Evolutionary conservation across 1,284 basidiomycete genomes (phyloP), one percentile per base, ranked within the genome.

Genomic region (Ceratobasidium sp.): DNA sequence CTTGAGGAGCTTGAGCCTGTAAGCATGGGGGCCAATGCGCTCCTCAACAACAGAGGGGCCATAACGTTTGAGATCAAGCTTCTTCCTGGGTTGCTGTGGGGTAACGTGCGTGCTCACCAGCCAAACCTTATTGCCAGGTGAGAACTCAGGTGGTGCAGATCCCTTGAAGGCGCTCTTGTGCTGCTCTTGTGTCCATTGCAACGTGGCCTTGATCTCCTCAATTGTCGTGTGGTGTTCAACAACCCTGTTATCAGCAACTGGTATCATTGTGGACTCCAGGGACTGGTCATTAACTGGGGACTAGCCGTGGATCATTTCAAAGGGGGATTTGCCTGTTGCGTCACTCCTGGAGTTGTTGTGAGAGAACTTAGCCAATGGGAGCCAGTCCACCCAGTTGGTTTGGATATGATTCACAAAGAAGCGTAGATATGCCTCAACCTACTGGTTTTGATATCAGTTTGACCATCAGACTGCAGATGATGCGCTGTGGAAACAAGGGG

Each of bases 291-390:
- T 18, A 46, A 49, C 18, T 28, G 73, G 18, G 82, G 64, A 23
- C 28, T 53, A 18, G n/a, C 49, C 46, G 72, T 46, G 55, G 23
- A 66, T 39, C 28, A 26, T 33, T 67, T 49, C 51, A 66, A 40
- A 77, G 9, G 84, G 81, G 12, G 81, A 83, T 61, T 83, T 80
- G 0, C 83, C 82, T n/a, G n/a, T n/a, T n/a, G n/a, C n/a, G n/a
- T n/a, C n/a, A n/a, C n/a, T n/a, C n/a, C n/a, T n/a, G n/a, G n/a
- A n/a, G n/a, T n/a, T n/a, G n/a, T n/a, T n/a, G n/a, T n/a, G n/a
- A n/a, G n/a, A n/a, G n/a, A n/a, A n/a, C n/a, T n/a, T n/a, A n/a
- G n/a, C n/a, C n/a, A n/a, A n/a, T n/a, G n/a, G n/a, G n/a, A n/a
- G n/a, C n/a, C n/a, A n/a, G n/a, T n/a, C n/a, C n/a, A n/a, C n/a